phyloP scores from a whole-genome alignment of 345 rosid species.

The Anastatica hierochuntica region DNA sequence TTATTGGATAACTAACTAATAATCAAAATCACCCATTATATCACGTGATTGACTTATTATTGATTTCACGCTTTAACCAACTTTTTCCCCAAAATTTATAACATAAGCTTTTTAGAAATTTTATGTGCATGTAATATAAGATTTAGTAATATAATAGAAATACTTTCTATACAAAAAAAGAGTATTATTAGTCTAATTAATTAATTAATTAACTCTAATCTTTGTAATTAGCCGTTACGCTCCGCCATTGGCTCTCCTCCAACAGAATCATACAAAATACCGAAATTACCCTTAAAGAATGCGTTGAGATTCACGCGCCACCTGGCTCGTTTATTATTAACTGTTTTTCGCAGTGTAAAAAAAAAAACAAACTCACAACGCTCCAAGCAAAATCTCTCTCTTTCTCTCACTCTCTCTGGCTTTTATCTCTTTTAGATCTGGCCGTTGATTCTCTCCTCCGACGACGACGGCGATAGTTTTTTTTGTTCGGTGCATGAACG shows the following conservation, averaged over 20 bases:
- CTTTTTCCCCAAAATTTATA: not conserved
- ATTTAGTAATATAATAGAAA: not conserved
- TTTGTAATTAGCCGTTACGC: conserved; percentile 19
- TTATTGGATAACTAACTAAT: too few species aligned
- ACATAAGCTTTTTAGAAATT: conserved; percentile 1
- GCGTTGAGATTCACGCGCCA: conserved; percentile 20
- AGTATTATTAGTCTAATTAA: not conserved
- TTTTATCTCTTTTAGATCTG: conserved; percentile 16
- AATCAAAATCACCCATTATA: not conserved
- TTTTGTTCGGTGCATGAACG: conserved; percentile 13
- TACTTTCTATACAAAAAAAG: not conserved
- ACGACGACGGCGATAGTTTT: not conserved
- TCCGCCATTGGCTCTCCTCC: conserved; percentile 2
- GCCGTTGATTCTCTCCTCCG: conserved; percentile 7
- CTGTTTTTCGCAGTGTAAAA: not conserved
- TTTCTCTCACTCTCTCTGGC: not conserved
- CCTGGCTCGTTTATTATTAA: conserved; percentile 10
- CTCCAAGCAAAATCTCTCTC: conserved; percentile 16
- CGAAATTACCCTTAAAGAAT: not conserved
- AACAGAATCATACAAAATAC: not conserved
- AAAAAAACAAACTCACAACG: conserved; percentile 15
- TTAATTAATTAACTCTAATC: not conserved
- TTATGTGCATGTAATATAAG: not conserved
- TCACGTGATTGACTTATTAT: conserved; percentile 18
- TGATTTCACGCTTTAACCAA: conserved; percentile 9